Percentiles rank a stretch among this genome's conserved stretches.
Conservation (phyloP, 805 yeast genomes). For the Suhomyces kilbournensis region DNA sequence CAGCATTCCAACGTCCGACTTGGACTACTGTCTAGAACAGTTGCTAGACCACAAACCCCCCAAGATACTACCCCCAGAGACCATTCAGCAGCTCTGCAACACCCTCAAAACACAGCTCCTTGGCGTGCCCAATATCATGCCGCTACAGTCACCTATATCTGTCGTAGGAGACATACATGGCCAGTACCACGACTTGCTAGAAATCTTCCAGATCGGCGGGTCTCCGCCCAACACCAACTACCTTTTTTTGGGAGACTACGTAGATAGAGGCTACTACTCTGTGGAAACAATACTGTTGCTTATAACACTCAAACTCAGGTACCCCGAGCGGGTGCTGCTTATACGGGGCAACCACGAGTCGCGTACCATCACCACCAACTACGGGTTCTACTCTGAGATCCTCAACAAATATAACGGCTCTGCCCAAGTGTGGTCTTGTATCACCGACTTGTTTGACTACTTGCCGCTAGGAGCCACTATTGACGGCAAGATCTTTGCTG, state of each 20-base stretch:
- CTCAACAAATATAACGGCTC: slow-evolving; percentile 77
- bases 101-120: slow-evolving; percentile 79
- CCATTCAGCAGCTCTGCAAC: slow-evolving; percentile 44
- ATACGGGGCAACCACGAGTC: slow-evolving; percentile 96
- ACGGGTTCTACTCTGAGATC: slow-evolving; percentile 96
- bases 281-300: slow-evolving; percentile 88
- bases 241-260: slow-evolving; percentile 91
- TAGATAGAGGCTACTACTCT: slow-evolving; percentile 90
- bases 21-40: slow-evolving; percentile 43
- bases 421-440: slow-evolving; percentile 76
- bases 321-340: slow-evolving; percentile 78
- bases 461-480: slow-evolving; percentile 85
- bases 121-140: slow-evolving; percentile 81
- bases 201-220: slow-evolving; percentile 92
- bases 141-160: slow-evolving; percentile 81
- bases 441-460: slow-evolving; percentile 92
- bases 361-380: slow-evolving; percentile 93
- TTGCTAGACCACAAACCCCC: slow-evolving; percentile 42
- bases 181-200: slow-evolving; percentile 89
- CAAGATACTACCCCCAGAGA: slow-evolving; percentile 38
- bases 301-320: slow-evolving; percentile 78
- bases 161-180: slow-evolving; percentile 98
- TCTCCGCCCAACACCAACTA: slow-evolving; percentile 91
- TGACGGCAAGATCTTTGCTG: slow-evolving; percentile 86
- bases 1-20: slow-evolving; percentile 32